Percentiles rank a stretch among this genome's conserved stretches.
Conservation (phyloP, 2,329 filamentous ascomycete genomes). For the Anthostomella pinea region DNA sequence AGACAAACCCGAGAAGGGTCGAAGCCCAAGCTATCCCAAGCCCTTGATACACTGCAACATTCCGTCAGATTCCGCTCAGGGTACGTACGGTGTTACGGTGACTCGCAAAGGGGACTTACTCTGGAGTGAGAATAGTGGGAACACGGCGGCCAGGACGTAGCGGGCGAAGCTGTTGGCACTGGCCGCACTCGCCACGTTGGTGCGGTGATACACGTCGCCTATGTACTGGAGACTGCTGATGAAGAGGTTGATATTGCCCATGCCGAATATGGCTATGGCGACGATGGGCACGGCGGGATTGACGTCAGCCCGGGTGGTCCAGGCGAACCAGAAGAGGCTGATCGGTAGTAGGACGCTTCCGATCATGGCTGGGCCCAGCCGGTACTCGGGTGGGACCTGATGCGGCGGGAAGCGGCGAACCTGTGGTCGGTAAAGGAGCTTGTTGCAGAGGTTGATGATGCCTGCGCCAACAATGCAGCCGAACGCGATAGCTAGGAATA, state of each 20-base stretch:
- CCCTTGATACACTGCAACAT: slow-evolving; percentile 38
- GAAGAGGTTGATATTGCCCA: slow-evolving; percentile 60
- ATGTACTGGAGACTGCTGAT: slow-evolving; percentile 39
- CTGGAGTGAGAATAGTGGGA: slow-evolving; percentile 60
- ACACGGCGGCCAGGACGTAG: slow-evolving; percentile 54
- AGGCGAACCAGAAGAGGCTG: slow-evolving; percentile 59
- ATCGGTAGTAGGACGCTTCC: slow-evolving; percentile 52
- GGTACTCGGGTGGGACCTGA: slow-evolving; percentile 47
- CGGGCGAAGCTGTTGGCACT: slow-evolving; percentile 58
- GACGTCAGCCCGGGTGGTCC: slow-evolving; percentile 45
- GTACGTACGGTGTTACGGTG: no score
- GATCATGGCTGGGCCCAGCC: slow-evolving; percentile 58
- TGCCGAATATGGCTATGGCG: slow-evolving; percentile 55
- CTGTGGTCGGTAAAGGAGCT: slow-evolving; percentile 40
- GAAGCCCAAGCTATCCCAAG: slow-evolving; percentile 47
- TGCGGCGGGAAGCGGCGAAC: slow-evolving; percentile 31
- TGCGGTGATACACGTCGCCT: slow-evolving; percentile 53
- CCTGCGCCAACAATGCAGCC: slow-evolving; percentile 43
- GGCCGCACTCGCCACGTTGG: slow-evolving; percentile 55
- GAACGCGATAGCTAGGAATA: slow-evolving; percentile 45
- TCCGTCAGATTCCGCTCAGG: no score
- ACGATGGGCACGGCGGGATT: slow-evolving; percentile 51
- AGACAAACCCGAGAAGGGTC: slow-evolving; percentile 46
- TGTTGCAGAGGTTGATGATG: slow-evolving; percentile 41
- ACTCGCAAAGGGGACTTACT: no score